Conservation (phyloP, 257 asterid genomes). For the Solanum ahanhuiri region DNA sequence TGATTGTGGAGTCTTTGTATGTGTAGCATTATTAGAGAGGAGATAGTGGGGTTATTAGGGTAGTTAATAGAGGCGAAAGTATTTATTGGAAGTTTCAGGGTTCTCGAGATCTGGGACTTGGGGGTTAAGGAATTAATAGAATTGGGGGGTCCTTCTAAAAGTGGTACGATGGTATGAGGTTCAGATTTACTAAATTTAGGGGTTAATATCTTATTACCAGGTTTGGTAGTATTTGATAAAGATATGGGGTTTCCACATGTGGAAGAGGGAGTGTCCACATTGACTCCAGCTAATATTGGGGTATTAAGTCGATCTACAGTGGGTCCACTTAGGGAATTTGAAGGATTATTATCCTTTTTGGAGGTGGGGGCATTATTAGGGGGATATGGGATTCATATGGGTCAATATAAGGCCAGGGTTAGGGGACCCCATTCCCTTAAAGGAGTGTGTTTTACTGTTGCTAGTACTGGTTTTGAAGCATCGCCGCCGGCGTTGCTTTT, state of each 20-base stretch:
- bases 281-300: neutral
- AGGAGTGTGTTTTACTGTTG: neutral
- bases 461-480: neutral
- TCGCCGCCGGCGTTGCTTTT: rapidly evolving
- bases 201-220: neutral
- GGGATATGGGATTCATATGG: neutral
- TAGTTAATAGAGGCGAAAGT: neutral
- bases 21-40: neutral
- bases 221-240: neutral
- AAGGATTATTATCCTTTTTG: too few species aligned
- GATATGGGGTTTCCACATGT: neutral
- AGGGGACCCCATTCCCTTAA: neutral
- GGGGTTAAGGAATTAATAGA: too few species aligned
- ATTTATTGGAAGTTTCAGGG: neutral
- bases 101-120: neutral
- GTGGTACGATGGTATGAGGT: neutral
- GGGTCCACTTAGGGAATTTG: neutral
- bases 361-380: neutral
- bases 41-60: neutral
- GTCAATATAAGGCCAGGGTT: neutral
- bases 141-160: neutral
- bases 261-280: neutral
- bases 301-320: too few species aligned
- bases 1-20: too few species aligned
- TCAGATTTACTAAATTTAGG: too few species aligned